Conservation (phyloP, 345 rosid genomes). For the Eucalyptus regnans region DNA sequence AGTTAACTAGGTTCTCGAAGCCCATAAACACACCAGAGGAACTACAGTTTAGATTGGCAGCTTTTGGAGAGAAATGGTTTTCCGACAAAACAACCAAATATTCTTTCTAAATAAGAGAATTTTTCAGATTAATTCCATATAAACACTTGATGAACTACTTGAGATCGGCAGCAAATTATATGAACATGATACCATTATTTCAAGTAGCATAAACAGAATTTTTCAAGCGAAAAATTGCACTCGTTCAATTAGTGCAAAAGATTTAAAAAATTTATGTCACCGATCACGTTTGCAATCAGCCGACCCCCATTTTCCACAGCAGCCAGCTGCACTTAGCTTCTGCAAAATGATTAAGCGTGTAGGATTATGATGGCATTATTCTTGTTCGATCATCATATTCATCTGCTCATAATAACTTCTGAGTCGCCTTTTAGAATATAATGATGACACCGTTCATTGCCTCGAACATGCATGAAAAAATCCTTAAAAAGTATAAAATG, state of each 20-base stretch:
- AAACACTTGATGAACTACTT: neutral
- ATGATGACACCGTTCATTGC: neutral
- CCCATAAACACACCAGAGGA: neutral
- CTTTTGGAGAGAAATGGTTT: neutral
- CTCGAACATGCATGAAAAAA: neutral
- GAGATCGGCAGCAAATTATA: neutral
- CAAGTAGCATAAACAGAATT: neutral
- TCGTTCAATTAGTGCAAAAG: neutral
- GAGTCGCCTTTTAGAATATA: neutral
- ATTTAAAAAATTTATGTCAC: neutral
- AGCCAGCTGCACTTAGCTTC: neutral
- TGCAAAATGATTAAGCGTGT: neutral
- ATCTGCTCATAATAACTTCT: neutral
- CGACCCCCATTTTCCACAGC: neutral
- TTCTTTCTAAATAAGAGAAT: neutral
- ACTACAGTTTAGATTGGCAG: neutral
- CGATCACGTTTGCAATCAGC: neutral
- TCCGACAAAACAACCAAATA: neutral
- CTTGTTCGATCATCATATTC: neutral
- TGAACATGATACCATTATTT: neutral
- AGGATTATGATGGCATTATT: neutral
- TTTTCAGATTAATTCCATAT: neutral
- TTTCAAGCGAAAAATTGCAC: neutral
- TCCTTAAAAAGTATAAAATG: neutral
- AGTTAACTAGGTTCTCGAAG: neutral